A percentile compares a stretch with the other conserved stretches of the same genome.
These are phyloP conservation scores for Metschnikowia matae DNA, from an alignment of 805 yeast genomes.

Conservation along the genomic window DNA sequence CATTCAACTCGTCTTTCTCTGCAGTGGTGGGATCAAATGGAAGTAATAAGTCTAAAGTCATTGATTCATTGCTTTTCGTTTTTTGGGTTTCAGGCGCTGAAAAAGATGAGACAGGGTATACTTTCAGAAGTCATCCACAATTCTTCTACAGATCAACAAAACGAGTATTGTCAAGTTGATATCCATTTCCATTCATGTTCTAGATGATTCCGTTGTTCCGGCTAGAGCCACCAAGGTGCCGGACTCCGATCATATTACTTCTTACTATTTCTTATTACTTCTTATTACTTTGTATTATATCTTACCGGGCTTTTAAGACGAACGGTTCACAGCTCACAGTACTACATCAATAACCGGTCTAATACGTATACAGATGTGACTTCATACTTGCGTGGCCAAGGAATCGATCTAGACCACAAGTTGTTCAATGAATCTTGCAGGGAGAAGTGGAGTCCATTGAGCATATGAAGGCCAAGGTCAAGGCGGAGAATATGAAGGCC, in stretches of 20 bases:
- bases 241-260: slow-evolving; percentile 59
- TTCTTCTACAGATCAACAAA: slow-evolving; percentile 58
- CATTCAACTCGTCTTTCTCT: slow-evolving; percentile 87
- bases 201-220: slow-evolving; percentile 46
- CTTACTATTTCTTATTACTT: no score
- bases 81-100: slow-evolving; percentile 95
- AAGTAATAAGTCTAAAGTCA: slow-evolving; percentile 95
- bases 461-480: slow-evolving; percentile 97
- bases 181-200: slow-evolving; percentile 77
- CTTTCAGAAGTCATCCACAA: slow-evolving; percentile 90
- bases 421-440: slow-evolving; percentile 88
- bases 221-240: slow-evolving; percentile 41
- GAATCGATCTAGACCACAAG: slow-evolving; percentile 92
- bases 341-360: slow-evolving; percentile 64
- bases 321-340: slow-evolving; percentile 78
- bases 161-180: slow-evolving; percentile 83
- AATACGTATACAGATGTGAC: slow-evolving; percentile 82
- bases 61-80: slow-evolving; percentile 92
- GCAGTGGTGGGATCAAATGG: slow-evolving; percentile 99
- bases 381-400: slow-evolving; percentile 64
- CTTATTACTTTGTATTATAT: no score
- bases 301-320: slow-evolving; percentile 74
- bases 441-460: slow-evolving; percentile 99
- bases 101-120: slow-evolving; percentile 95
- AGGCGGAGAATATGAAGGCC: no score